Conservation (phyloP, 2,329 filamentous ascomycete genomes). For the Colletotrichum sojae region DNA sequence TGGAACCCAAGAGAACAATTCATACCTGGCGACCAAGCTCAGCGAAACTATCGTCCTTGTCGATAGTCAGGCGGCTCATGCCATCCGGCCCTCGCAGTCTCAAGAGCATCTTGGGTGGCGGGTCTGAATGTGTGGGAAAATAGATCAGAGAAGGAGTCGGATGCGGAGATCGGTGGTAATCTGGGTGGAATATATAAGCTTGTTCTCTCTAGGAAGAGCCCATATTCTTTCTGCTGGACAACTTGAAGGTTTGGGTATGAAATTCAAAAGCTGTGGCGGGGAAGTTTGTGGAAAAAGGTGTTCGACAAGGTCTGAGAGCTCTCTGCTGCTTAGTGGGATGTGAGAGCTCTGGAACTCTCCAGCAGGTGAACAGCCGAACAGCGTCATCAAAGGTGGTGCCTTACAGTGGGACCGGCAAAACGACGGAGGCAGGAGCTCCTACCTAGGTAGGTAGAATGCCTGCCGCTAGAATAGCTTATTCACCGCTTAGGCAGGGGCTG, state of each 20-base stretch:
- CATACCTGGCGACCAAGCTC: conserved; percentile 69
- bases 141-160: background rate
- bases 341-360: conserved; percentile 28
- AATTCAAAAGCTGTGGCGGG: conserved; percentile 18
- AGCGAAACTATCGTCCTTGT: conserved; percentile 80
- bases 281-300: conserved; percentile 15
- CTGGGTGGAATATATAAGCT: conserved; percentile 14
- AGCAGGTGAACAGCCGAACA: conserved; percentile 28
- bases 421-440: conserved; percentile 19
- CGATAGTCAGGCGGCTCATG: conserved; percentile 87
- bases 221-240: conserved; percentile 11
- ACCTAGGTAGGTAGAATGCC: background rate
- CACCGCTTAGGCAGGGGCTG: conserved; percentile 28
- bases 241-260: background rate
- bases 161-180: background rate
- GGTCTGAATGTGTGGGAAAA: conserved; percentile 1
- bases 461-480: conserved; percentile 36
- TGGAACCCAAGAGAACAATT: background rate
- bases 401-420: conserved; percentile 41
- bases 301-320: conserved; percentile 5
- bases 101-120: conserved; percentile 76
- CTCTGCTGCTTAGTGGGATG: conserved; percentile 28
- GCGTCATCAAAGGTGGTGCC: conserved; percentile 42
- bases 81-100: conserved; percentile 93
- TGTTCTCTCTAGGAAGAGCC: conserved; percentile 8